Evolutionary conservation across 148 eudicot species (phyloP), one percentile per base, ranked within the genome.

Genomic region (Camellia japonica): DNA sequence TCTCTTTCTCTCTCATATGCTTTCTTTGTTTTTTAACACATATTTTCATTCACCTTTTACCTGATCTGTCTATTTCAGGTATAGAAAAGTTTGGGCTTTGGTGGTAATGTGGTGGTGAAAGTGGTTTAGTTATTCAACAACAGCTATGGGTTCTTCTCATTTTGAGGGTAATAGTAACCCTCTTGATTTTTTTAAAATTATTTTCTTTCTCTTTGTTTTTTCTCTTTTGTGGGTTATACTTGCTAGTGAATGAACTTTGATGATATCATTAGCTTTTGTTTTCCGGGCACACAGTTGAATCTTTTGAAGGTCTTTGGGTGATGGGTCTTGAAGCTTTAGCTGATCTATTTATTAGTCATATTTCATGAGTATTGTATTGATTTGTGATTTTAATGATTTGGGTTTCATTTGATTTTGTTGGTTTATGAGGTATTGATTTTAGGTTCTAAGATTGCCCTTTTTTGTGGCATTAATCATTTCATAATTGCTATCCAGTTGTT

Each of bases 101-200:
- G 64, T 83, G 78, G 74, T 56, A 77, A 82, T 72, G 82, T 74
- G 84, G 80, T 47, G 69, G 68, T 65, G 74, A 30, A 49, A 75
- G 51, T 72, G 68, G 42, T 76, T 30, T 75, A 74, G 71, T 63
- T 16, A 72, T 63, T 60, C 43, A 74, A 47, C 71, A 64, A 72
- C 63, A 74, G 73, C 79, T 44, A 91, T 91, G 95, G 87, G 85
- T 86, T 85, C 88, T 60, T 78, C 84, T 52, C 79, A 87, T 83
- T 86, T 87, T 60, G 87, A 91, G 84, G 95, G 95, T 91, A 30
- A 30, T 30, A 30, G 38, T 30, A 87, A 80, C 44, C 75, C 68
- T 64, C 65, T 55, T 47, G 69, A 6, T 68, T 58, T 58, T 64
- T n/a, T n/a, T 12, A 60, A 72, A 68, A 52, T 54, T 15, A 6